A percentile compares a stretch with the other conserved stretches of the same genome.
These are phyloP conservation scores for Eucalyptus tenuipes DNA, from an alignment of 345 rosid species.

Conservation along the genomic window DNA sequence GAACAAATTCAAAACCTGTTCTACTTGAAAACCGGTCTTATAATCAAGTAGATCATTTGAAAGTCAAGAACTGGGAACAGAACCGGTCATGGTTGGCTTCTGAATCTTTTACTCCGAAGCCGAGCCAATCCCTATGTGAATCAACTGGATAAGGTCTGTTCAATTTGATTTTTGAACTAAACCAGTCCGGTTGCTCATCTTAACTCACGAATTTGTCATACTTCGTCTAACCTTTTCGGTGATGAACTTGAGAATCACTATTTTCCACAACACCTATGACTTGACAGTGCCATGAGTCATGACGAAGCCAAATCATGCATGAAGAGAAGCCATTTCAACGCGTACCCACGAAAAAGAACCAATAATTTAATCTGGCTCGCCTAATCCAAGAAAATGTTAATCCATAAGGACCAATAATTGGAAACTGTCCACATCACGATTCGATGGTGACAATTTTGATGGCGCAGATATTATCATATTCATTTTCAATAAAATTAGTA, in stretches of 20 bases:
- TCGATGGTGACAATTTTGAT: neutral
- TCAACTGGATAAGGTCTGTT: rapidly evolving
- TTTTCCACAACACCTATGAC: neutral
- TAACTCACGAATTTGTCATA: neutral
- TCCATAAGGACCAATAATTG: neutral
- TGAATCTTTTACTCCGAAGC: neutral
- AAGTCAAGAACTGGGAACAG: neutral
- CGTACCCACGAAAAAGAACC: neutral
- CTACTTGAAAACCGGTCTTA: neutral
- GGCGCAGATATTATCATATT: neutral
- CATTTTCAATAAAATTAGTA: too few relatives aligned
- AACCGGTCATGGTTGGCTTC: neutral
- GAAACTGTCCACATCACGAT: neutral
- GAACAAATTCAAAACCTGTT: neutral
- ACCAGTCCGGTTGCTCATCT: neutral
- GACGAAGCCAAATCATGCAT: neutral
- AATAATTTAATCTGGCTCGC: neutral
- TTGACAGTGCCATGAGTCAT: neutral
- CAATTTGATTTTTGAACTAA: neutral
- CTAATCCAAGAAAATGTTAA: neutral
- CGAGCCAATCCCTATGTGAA: neutral
- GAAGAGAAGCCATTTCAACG: neutral
- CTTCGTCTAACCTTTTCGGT: neutral
- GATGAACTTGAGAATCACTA: neutral
- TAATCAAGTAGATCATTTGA: neutral